Base-by-base conservation (phyloP, 306 rosid species). In the Biancaea sappan region DNA sequence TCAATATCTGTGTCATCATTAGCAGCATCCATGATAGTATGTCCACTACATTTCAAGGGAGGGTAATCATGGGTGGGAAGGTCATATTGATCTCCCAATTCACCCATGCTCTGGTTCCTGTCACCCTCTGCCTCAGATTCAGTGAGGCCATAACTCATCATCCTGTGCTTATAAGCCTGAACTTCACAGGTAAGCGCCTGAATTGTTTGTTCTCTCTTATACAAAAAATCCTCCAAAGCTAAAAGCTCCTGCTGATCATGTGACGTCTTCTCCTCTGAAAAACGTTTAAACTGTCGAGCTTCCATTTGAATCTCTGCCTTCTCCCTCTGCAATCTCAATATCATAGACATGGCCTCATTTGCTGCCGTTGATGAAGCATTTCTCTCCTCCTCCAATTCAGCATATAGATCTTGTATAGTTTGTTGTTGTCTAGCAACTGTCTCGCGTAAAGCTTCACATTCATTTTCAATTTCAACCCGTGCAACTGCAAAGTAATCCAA, bases 291-390 rank as follows among this genome's bases (percentile, higher is more conserved):
- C 60, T 95, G 99, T 9, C 98, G 82, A 10, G 99, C 92, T 81
- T 95, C 99, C 99, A 95, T 86, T 44, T 92, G 96, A 72, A 88
- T 79, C 52, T 95, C 97, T 2, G 99, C 96, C 89, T 95, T 95
- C 97, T 95, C 99, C 71, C 93, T 79, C 85, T 95, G 99, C 92
- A 95, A 75, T 84, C 98, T 92, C 82, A 95, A 67, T 53, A 95
- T 95, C 99, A 95, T 95, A 1, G 96, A 87, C 99, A 95, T 92
- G 1, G 99, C 93, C 85, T 95, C 99, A 22, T 79, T 95, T 0
- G 99, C 98, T 3, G 99, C 99, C 0, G 99, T 80, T 0, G 99
- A 86, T 22, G 99, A 87, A 2, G 99, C 99, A 81, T 84, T 92
- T 71, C 99, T 88, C 86, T 95, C 99, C 85, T 90, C 98, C 46